phyloP scores from a whole-genome alignment of 176 grass and related monocot species.

The Ensete glaucum region DNA sequence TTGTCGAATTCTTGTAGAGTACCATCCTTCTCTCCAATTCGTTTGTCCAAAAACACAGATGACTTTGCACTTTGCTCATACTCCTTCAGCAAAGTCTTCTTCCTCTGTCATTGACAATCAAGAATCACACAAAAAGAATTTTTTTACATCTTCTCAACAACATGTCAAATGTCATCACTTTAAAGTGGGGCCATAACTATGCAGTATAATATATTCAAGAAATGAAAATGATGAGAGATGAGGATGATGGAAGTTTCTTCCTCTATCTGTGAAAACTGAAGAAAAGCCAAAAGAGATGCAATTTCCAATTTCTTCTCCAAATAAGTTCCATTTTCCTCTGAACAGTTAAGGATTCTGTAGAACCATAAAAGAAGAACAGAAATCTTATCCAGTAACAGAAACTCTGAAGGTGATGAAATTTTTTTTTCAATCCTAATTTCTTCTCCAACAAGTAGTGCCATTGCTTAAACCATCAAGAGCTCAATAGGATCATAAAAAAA shows the following conservation, averaged over 20 bases:
- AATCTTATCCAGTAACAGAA: too few relatives aligned
- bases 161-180: neutral
- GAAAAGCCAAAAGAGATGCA: too few relatives aligned
- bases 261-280: too few relatives aligned
- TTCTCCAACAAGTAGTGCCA: neutral
- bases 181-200: too few relatives aligned
- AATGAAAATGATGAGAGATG: too few relatives aligned
- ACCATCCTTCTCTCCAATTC: slow-evolving; percentile 86
- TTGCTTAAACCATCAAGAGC: neutral
- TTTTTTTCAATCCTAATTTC: neutral
- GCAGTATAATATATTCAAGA: too few relatives aligned
- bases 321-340: too few relatives aligned
- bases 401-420: too few relatives aligned
- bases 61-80: slow-evolving; percentile 61
- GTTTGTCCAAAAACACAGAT: slow-evolving; percentile 66
- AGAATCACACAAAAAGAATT: neutral
- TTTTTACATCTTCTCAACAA: neutral
- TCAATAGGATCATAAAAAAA: neutral
- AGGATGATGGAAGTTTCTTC: too few relatives aligned
- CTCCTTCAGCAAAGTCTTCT: slow-evolving; percentile 85
- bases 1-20: slow-evolving; percentile 75
- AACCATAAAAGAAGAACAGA: neutral
- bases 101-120: slow-evolving; percentile 48
- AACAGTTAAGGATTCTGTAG: neutral
- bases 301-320: too few relatives aligned